phyloP scores from a whole-genome alignment of 2,329 filamentous ascomycete species.

The Corynespora cassiicola region DNA sequence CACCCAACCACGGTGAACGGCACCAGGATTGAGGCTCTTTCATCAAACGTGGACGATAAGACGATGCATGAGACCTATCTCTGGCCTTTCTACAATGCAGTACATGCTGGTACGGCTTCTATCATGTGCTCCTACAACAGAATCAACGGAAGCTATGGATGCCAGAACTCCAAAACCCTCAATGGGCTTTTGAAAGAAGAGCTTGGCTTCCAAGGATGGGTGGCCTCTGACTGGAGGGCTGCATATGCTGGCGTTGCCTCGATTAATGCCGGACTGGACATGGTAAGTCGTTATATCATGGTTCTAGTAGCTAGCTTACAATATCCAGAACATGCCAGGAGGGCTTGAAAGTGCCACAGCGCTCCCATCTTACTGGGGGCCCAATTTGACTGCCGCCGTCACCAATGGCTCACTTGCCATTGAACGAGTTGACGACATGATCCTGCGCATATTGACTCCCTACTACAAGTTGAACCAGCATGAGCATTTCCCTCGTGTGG shows the following conservation, averaged over 20 bases:
- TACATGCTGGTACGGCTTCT: slow-evolving; percentile 63
- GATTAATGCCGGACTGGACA: slow-evolving; percentile 57
- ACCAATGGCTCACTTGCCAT: slow-evolving; percentile 49
- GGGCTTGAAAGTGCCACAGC: slow-evolving; percentile 25
- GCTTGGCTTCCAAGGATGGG: slow-evolving; percentile 55
- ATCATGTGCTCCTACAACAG: slow-evolving; percentile 64
- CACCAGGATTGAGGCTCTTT: slow-evolving; percentile 61
- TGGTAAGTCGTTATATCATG: too few relatives aligned
- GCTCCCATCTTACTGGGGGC: slow-evolving; percentile 39
- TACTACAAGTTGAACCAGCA: slow-evolving; percentile 53
- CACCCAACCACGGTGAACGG: slow-evolving; percentile 38
- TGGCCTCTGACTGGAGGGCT: slow-evolving; percentile 53
- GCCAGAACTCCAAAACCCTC: slow-evolving; percentile 47
- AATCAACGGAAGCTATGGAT: slow-evolving; percentile 39
- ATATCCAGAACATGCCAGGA: slow-evolving; percentile 43
- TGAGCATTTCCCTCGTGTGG: slow-evolving; percentile 40
- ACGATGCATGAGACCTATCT: slow-evolving; percentile 71
- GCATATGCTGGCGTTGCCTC: slow-evolving; percentile 52
- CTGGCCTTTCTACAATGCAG: slow-evolving; percentile 69
- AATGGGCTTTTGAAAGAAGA: slow-evolving; percentile 60
- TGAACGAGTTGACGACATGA: slow-evolving; percentile 54
- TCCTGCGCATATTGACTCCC: slow-evolving; percentile 51
- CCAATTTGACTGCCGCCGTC: slow-evolving; percentile 44
- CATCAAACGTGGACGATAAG: slow-evolving; percentile 68
- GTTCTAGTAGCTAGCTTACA: neutral